Percentiles rank a stretch among this genome's conserved stretches.
Conservation (phyloP, 805 yeast genomes). For the Jamesozyma piceae region DNA sequence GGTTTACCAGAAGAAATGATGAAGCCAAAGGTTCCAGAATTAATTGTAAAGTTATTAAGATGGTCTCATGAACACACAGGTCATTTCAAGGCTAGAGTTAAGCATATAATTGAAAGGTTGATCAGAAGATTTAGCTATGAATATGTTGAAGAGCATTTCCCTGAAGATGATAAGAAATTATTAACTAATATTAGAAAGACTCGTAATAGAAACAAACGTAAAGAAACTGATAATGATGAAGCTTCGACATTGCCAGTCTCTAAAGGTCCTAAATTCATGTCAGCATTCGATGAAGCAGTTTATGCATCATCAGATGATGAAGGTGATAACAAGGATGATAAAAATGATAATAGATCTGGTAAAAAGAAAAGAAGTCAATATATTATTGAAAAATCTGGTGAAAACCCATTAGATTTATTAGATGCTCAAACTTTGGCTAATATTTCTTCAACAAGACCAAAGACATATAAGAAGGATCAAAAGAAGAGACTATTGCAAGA, state of each 20-base stretch:
- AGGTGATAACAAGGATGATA: conserved; percentile 45
- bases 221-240: conserved; percentile 31
- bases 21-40: conserved; percentile 50
- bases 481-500: conserved; percentile 24
- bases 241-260: conserved; percentile 11
- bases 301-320: conserved; percentile 65
- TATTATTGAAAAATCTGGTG: conserved; percentile 56
- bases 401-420: conserved; percentile 80
- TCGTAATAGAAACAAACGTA: conserved; percentile 75
- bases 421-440: conserved; percentile 79
- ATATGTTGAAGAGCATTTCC: conserved; percentile 70
- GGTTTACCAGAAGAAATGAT: conserved; percentile 73
- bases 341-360: conserved; percentile 24
- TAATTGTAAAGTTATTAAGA: conserved; percentile 65
- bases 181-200: conserved; percentile 78
- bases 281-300: conserved; percentile 88
- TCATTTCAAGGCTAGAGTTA: conserved; percentile 85
- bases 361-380: conserved; percentile 39
- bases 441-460: conserved; percentile 82
- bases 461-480: conserved; percentile 39
- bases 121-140: conserved; percentile 88
- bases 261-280: conserved; percentile 49
- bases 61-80: conserved; percentile 97
- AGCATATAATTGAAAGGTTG: conserved; percentile 85
- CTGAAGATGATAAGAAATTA: conserved; percentile 80